These are phyloP conservation scores for Xylaria sp. DNA, from an alignment of 2,329 filamentous ascomycete genomes.

Conservation along the genomic window DNA sequence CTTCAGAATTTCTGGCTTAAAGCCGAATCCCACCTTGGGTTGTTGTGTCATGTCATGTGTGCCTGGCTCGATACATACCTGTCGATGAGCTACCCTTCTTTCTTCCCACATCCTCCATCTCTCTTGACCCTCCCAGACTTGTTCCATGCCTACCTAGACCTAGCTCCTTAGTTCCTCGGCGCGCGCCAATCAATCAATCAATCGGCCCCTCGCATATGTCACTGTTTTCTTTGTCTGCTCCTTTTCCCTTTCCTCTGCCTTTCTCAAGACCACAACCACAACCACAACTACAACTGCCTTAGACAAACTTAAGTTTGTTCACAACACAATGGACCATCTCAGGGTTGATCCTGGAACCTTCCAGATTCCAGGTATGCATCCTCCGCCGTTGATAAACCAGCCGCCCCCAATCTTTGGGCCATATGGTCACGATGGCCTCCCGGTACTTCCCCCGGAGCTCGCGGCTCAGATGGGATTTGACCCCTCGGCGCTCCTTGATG, in stretches of 20 bases:
- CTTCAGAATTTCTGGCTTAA: constrained; percentile 19
- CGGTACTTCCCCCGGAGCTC: constrained; percentile 67
- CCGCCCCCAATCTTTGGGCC: constrained; percentile 76
- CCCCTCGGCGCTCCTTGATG: constrained; percentile 67
- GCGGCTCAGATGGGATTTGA: constrained; percentile 70
- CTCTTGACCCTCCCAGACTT: constrained; percentile 10
- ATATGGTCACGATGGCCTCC: constrained; percentile 69
- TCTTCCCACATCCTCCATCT: constrained; percentile 10
- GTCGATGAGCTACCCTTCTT: constrained; percentile 14
- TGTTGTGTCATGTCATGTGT: constrained; percentile 10
- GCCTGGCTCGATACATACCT: constrained; percentile 22
- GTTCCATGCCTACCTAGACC: background rate
- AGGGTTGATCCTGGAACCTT: constrained; percentile 57
- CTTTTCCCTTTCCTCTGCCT: background rate
- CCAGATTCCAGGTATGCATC: constrained; percentile 66
- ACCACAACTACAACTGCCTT: constrained; percentile 18
- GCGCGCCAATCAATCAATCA: constrained; percentile 13
- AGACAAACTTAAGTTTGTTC: constrained; percentile 17
- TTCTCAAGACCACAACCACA: background rate
- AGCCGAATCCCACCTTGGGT: constrained; percentile 22
- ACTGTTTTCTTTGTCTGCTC: constrained; percentile 10
- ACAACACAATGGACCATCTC: constrained; percentile 61
- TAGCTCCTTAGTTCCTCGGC: constrained; percentile 10
- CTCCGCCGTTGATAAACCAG: constrained; percentile 71
- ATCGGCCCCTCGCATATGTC: constrained; percentile 24